These are phyloP conservation scores for Phytopythium chamaehyphon DNA, from an alignment of 352 stramenopile species.

Conservation along the genomic window DNA sequence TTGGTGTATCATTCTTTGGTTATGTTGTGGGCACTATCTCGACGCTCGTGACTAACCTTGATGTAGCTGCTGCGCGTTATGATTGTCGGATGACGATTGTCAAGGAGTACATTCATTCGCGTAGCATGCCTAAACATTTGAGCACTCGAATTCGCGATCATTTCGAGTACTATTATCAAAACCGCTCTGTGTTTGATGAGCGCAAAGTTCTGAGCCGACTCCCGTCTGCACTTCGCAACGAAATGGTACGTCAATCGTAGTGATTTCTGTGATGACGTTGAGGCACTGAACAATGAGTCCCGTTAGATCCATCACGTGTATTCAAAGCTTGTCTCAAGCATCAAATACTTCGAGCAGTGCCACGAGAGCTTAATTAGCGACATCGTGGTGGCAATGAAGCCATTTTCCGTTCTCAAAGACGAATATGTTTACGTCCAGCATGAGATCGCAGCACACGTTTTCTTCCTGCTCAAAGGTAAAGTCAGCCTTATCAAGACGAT, in stretches of 20 bases:
- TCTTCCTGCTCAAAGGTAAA: slow-evolving; percentile 80
- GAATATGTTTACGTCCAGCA: slow-evolving; percentile 79
- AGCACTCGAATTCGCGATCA: slow-evolving; percentile 71
- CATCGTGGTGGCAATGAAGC: slow-evolving; percentile 78
- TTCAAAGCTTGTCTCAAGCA: slow-evolving; percentile 57
- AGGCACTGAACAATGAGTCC: neutral
- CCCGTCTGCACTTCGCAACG: slow-evolving; percentile 70
- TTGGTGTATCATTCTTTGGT: slow-evolving; percentile 82
- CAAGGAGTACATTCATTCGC: slow-evolving; percentile 87
- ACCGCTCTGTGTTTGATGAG: slow-evolving; percentile 82
- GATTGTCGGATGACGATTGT: slow-evolving; percentile 75
- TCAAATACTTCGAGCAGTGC: slow-evolving; percentile 71
- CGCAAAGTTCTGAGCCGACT: slow-evolving; percentile 58
- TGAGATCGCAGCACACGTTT: slow-evolving; percentile 82
- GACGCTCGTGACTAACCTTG: slow-evolving; percentile 72
- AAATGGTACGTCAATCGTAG: slow-evolving; percentile 48
- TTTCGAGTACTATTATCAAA: slow-evolving; percentile 86
- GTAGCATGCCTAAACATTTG: slow-evolving; percentile 64
- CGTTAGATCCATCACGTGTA: slow-evolving; percentile 71
- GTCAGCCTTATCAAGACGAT: slow-evolving; percentile 56
- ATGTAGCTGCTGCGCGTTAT: slow-evolving; percentile 66
- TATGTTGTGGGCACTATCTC: slow-evolving; percentile 86
- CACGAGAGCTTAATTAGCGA: slow-evolving; percentile 80
- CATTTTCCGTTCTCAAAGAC: slow-evolving; percentile 71
- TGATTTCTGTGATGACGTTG: neutral